Conservation (phyloP, 2,329 filamentous ascomycete species). For the Colletotrichum sp. region DNA sequence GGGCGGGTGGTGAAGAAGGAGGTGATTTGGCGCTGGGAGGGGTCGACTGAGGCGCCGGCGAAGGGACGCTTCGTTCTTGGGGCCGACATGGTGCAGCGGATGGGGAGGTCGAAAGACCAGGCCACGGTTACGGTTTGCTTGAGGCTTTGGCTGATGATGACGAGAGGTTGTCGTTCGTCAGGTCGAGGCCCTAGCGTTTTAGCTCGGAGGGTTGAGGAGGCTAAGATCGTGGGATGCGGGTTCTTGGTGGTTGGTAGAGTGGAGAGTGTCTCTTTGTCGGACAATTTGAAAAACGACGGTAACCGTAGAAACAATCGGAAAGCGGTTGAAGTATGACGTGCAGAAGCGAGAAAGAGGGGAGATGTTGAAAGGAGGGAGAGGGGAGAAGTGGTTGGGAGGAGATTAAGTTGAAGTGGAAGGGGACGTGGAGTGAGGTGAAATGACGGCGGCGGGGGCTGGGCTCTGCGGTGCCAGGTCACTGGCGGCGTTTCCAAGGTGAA, state of each 20-base stretch:
- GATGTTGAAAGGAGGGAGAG: not conserved
- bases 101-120: not conserved
- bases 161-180: not conserved
- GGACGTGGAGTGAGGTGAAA: not conserved
- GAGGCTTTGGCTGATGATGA: not conserved
- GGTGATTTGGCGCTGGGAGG: constrained; percentile 67
- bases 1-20: constrained; percentile 57
- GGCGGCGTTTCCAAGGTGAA: not conserved
- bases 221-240: not conserved
- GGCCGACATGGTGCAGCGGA: constrained; percentile 47
- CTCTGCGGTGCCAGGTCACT: not conserved
- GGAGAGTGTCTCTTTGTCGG: constrained; percentile 16
- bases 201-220: not conserved
- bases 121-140: not conserved
- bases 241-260: constrained; percentile 12
- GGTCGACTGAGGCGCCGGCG: constrained; percentile 62
- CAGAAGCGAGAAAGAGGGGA: not conserved
- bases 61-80: constrained; percentile 67
- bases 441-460: not conserved
- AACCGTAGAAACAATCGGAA: constrained; percentile 14
- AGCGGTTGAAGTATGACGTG: constrained; percentile 2
- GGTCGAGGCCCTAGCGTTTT: not conserved
- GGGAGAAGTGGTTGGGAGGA: not conserved
- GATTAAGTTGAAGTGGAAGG: not conserved
- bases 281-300: not conserved